Base-by-base conservation (phyloP, 331 rosid genomes). In the Spiraea crenata region DNA sequence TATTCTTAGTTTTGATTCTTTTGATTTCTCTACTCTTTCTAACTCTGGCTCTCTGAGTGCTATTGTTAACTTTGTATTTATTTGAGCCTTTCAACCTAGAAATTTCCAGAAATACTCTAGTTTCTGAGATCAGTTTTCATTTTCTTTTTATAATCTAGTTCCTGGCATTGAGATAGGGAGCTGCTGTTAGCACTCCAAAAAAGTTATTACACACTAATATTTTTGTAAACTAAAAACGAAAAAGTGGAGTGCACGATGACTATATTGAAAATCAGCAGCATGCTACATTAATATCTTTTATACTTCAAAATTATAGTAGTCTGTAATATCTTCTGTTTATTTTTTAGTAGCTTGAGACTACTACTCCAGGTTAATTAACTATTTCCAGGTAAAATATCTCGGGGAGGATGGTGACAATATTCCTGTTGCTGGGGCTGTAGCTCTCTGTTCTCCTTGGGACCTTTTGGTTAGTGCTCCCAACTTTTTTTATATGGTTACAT, bases 401-500 rank as follows among this genome's bases (percentile, higher is more conserved):
- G 99, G 96, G 51, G 99, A 95, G 90, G 93, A 89, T 49, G 96
- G 99, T 17, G 91, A 85, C 64, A 77, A 86, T 71, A 55, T 81
- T 77, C 97, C 97, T 52, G 71, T 88, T 69, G 88, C 91, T 57
- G 99, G 97, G 55, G 99, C 97, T 72, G 95, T 87, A 15, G 99
- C 97, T 67, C 44, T 91, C 77, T 86, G 96, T 84, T 85, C 85
- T 76, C 99, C 99, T 41, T 95, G 96, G 96, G 99, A 95, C 79
- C 99, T 95, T 76, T 76, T 95, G 99, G 99, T 95, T 65, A 84
- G 97, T 83, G 57, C 55, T 66, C 34, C 10, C 47, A 61, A 61
- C 7, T 61, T 49, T 68, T 35, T 39, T 1, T 14, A 34, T 7
- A 52, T 19, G 49, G 39, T 55, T 49, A 15, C 5, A 7, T 14